Percentiles rank a stretch among this genome's conserved stretches.
These are phyloP conservation scores for Sphaceloma murrayae DNA, from an alignment of 2,329 filamentous ascomycete species.

Conservation along the genomic window DNA sequence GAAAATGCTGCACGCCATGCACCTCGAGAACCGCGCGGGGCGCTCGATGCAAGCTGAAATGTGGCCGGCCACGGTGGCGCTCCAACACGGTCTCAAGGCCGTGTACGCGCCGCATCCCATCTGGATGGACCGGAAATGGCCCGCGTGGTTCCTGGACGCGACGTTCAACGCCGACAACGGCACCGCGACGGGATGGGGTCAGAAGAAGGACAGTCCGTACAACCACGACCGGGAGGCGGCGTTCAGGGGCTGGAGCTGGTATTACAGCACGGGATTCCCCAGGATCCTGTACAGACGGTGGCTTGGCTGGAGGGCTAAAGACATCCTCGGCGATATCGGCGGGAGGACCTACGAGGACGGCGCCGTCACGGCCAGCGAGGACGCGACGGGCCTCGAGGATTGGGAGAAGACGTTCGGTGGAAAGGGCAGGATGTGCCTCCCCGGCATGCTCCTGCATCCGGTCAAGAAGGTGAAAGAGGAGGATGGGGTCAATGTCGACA, in stretches of 20 bases:
- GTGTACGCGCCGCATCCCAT: slow-evolving; percentile 85
- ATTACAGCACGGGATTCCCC: slow-evolving; percentile 77
- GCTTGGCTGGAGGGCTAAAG: slow-evolving; percentile 72
- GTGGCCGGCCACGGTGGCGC: slow-evolving; percentile 80
- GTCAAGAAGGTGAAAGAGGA: slow-evolving; percentile 48
- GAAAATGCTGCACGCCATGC: slow-evolving; percentile 74
- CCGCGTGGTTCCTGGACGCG: slow-evolving; percentile 62
- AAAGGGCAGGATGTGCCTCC: slow-evolving; percentile 74
- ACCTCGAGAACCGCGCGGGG: slow-evolving; percentile 77
- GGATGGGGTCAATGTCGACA: slow-evolving; percentile 10
- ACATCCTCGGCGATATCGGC: slow-evolving; percentile 58
- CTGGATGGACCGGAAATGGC: slow-evolving; percentile 82
- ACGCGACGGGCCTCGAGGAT: slow-evolving; percentile 35
- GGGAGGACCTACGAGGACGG: slow-evolving; percentile 19
- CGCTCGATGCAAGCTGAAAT: slow-evolving; percentile 93
- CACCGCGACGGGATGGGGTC: slow-evolving; percentile 44
- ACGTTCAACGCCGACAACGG: slow-evolving; percentile 63
- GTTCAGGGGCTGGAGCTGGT: slow-evolving; percentile 79
- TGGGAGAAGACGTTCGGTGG: slow-evolving; percentile 30
- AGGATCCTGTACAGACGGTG: slow-evolving; percentile 74
- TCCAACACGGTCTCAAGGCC: slow-evolving; percentile 88
- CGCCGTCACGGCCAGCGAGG: slow-evolving; percentile 35
- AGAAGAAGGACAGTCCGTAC: slow-evolving; percentile 35
- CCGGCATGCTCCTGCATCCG: slow-evolving; percentile 81
- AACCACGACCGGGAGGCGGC: slow-evolving; percentile 72